Conservation (phyloP, 2,329 filamentous ascomycete species). For the Macrophomina phaseolina region DNA sequence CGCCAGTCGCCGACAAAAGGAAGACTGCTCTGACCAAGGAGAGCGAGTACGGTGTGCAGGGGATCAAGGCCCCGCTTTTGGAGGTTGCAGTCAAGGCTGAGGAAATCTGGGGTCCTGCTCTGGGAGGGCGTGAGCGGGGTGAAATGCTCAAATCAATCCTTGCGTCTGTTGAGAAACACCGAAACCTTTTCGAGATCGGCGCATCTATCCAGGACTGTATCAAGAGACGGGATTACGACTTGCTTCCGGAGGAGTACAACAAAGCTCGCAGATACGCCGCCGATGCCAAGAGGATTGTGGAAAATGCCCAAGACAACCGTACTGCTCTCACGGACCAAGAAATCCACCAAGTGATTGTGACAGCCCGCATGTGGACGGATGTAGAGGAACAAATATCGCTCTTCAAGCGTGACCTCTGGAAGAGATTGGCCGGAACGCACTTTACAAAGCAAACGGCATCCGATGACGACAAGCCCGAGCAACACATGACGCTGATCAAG, state of each 20-base stretch:
- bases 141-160: conserved; percentile 81
- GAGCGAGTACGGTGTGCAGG: conserved; percentile 59
- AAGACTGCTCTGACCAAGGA: conserved; percentile 94
- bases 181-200: conserved; percentile 81
- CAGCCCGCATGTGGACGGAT: conserved; percentile 93
- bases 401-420: conserved; percentile 92
- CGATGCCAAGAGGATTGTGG: conserved; percentile 73
- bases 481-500: conserved; percentile 90
- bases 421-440: conserved; percentile 73
- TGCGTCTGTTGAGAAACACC: conserved; percentile 76
- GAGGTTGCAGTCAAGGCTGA: conserved; percentile 94
- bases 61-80: conserved; percentile 82
- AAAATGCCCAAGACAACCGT: conserved; percentile 55
- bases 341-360: conserved; percentile 84
- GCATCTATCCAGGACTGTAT: conserved; percentile 81
- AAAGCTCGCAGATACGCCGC: conserved; percentile 82
- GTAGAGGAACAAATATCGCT: conserved; percentile 83
- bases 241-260: conserved; percentile 83
- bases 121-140: conserved; percentile 90
- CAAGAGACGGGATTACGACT: conserved; percentile 88
- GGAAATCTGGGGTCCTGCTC: conserved; percentile 94
- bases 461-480: conserved; percentile 66
- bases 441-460: conserved; percentile 52
- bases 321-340: conserved; percentile 74
- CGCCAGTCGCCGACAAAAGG: conserved; percentile 61